Conservation (phyloP, 495 filamentous ascomycete species). For the Daldinia loculata region DNA sequence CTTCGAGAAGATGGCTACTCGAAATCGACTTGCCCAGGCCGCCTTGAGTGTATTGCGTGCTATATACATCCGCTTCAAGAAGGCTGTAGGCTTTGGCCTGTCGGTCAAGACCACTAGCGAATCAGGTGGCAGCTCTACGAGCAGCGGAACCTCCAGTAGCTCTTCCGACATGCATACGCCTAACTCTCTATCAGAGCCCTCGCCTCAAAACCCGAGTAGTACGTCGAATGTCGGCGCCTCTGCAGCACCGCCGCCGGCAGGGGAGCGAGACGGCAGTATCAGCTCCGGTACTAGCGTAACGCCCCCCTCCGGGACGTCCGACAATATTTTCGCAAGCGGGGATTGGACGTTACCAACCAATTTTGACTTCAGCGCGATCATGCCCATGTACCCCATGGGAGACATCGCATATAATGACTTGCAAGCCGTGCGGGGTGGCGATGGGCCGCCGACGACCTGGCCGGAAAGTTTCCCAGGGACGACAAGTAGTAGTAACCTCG, state of each 20-base stretch:
- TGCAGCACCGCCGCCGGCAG: conserved; percentile 16
- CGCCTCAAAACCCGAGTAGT: conserved; percentile 30
- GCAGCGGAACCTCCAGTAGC: conserved; percentile 16
- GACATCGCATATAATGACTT: conserved; percentile 64
- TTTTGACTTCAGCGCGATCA: conserved; percentile 58
- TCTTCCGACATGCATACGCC: conserved; percentile 42
- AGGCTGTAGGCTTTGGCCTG: conserved; percentile 48
- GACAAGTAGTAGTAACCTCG: conserved; percentile 17
- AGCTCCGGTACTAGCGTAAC: conserved; percentile 32
- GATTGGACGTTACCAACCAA: conserved; percentile 50
- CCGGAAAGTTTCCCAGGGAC: conserved; percentile 30
- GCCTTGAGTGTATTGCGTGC: conserved; percentile 62
- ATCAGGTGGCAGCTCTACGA: conserved; percentile 16
- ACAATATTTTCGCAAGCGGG: conserved; percentile 31
- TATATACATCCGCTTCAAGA: conserved; percentile 56
- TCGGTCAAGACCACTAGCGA: conserved; percentile 21
- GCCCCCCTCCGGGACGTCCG: conserved; percentile 26
- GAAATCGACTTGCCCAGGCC: conserved; percentile 61
- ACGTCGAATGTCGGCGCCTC: conserved; percentile 12
- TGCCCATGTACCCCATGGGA: conserved; percentile 63
- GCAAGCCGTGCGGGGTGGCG: conserved; percentile 43
- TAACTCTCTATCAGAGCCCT: conserved; percentile 28
- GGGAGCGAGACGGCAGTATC: conserved; percentile 31
- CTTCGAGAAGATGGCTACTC: conserved; percentile 59
- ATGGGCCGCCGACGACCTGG: conserved; percentile 33